Evolutionary conservation across 2,329 filamentous ascomycete genomes (phyloP).

Genomic region (Westerdykella aurantiaca): DNA sequence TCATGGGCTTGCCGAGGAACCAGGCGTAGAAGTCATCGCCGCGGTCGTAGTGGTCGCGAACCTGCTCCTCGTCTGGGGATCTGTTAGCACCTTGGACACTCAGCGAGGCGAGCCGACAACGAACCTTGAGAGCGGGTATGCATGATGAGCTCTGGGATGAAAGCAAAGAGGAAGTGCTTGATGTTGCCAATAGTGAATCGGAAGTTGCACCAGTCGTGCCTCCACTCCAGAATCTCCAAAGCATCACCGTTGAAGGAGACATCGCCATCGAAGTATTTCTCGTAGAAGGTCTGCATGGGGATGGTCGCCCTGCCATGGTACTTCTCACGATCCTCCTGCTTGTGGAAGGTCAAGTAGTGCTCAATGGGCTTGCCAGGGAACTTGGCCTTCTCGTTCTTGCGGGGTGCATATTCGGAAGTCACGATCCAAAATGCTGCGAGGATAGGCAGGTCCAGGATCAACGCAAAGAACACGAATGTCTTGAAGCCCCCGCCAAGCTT

Average conservation of each 20-base stretch:
- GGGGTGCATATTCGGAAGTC: constrained; percentile 73
- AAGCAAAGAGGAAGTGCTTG: constrained; percentile 80
- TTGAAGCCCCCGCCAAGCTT: constrained; percentile 79
- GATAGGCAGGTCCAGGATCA: constrained; percentile 74
- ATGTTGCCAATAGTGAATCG: constrained; percentile 79
- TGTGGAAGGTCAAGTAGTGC: constrained; percentile 81
- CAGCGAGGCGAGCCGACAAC: constrained; percentile 9
- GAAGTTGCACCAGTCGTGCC: constrained; percentile 97
- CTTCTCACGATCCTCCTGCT: constrained; percentile 53
- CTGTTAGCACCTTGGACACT: background rate
- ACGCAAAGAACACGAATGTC: constrained; percentile 78
- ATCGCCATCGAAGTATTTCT: constrained; percentile 95
- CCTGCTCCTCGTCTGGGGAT: constrained; percentile 81
- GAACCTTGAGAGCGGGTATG: constrained; percentile 83
- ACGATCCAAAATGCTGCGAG: constrained; percentile 77
- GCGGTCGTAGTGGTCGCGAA: constrained; percentile 94
- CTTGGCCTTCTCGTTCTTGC: constrained; percentile 87
- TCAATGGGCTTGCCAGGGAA: constrained; percentile 82
- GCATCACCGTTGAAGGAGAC: constrained; percentile 93
- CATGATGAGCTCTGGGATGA: constrained; percentile 86
- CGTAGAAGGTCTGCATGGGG: constrained; percentile 88
- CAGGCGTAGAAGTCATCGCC: constrained; percentile 98
- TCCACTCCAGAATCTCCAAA: constrained; percentile 83
- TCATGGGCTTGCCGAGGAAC: constrained; percentile 98
- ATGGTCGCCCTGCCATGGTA: constrained; percentile 77